phyloP scores from a whole-genome alignment of 2,329 filamentous ascomycete genomes.

The Periconia sp. region DNA sequence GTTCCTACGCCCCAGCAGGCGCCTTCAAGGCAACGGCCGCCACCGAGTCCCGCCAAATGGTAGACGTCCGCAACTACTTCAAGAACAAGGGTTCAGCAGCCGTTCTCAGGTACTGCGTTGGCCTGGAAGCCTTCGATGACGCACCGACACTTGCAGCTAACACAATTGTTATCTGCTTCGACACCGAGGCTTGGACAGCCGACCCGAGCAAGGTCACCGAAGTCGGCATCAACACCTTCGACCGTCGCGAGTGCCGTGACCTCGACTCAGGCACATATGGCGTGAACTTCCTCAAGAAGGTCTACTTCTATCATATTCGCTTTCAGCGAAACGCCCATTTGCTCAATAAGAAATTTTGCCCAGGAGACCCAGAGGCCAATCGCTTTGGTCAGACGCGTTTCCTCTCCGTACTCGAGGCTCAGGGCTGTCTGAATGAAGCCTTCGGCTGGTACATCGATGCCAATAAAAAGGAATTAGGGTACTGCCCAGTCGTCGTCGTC shows the following conservation, averaged over 20 bases:
- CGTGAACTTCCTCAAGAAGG: constrained; percentile 20
- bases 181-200: constrained; percentile 28
- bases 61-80: too few species aligned
- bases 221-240: constrained; percentile 23
- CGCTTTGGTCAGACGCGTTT: constrained; percentile 29
- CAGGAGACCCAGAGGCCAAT: constrained; percentile 15
- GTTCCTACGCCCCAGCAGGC: too few species aligned
- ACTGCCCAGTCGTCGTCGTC: constrained; percentile 27
- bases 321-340: constrained; percentile 26
- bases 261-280: constrained; percentile 13
- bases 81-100: too few species aligned
- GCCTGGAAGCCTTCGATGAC: background rate
- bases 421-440: constrained; percentile 14
- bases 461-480: constrained; percentile 3
- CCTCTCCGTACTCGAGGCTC: constrained; percentile 15
- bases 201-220: constrained; percentile 30
- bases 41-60: too few species aligned
- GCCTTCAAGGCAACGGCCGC: too few species aligned
- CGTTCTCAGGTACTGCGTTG: constrained; percentile 1
- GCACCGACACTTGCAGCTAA: constrained; percentile 17
- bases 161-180: constrained; percentile 24
- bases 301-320: constrained; percentile 29
- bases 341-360: constrained; percentile 11
- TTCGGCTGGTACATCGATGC: constrained; percentile 21
- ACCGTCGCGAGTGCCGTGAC: constrained; percentile 8